These are phyloP conservation scores for Akanthomyces lecanii DNA, from an alignment of 2,329 filamentous ascomycete genomes.

Conservation along the genomic window DNA sequence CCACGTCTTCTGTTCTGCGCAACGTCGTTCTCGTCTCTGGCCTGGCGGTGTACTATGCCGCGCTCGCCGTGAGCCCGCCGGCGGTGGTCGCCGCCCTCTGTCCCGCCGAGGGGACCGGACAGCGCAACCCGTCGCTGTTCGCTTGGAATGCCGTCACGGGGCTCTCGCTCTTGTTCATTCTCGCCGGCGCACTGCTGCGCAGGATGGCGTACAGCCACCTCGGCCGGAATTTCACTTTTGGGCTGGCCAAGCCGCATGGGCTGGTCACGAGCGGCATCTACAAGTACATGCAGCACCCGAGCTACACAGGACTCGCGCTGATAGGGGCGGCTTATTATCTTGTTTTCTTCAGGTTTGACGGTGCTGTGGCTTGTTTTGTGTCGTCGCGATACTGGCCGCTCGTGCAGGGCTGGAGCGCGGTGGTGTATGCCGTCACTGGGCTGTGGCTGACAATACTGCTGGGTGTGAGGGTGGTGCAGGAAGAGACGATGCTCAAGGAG, in stretches of 20 bases:
- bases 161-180: conserved; percentile 14
- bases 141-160: neutral
- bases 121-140: conserved; percentile 1
- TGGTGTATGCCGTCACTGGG: too few relatives aligned
- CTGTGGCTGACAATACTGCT: neutral
- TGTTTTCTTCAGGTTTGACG: conserved; percentile 30
- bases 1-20: neutral
- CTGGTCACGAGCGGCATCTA: conserved; percentile 47
- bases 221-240: conserved; percentile 51
- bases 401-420: neutral
- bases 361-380: neutral
- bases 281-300: conserved; percentile 48
- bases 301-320: conserved; percentile 42
- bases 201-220: conserved; percentile 39
- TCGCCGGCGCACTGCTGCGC: conserved; percentile 30
- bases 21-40: neutral
- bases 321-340: conserved; percentile 30
- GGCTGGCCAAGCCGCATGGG: conserved; percentile 41
- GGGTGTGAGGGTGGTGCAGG: neutral
- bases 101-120: neutral
- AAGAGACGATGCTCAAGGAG: conserved; percentile 4
- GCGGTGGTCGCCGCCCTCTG: neutral
- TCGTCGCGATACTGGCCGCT: neutral
- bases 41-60: neutral
- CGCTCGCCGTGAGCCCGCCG: neutral